Conservation (phyloP, 2,329 filamentous ascomycete species). For the Trichoderma simmonsii region DNA sequence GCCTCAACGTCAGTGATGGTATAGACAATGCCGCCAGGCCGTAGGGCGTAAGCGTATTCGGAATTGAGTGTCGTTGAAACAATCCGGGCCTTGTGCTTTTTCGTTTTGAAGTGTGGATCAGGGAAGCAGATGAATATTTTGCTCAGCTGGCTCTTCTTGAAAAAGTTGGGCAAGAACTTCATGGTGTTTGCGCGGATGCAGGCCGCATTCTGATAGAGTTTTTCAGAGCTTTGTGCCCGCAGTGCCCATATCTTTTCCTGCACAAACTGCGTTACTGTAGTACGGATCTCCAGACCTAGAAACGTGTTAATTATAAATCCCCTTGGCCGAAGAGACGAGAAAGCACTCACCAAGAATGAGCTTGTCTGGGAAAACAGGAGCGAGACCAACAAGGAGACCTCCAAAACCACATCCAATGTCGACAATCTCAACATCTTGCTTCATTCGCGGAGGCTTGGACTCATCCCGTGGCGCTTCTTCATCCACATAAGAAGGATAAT, state of each 20-base stretch:
- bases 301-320: neutral
- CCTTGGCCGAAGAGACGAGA: neutral
- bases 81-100: conserved; percentile 96
- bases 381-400: conserved; percentile 80
- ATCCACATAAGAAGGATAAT: conserved; percentile 72
- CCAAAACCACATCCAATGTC: conserved; percentile 98
- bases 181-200: conserved; percentile 93
- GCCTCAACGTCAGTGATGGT: conserved; percentile 98
- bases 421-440: conserved; percentile 78
- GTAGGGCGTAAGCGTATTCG: conserved; percentile 86
- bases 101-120: conserved; percentile 94
- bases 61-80: conserved; percentile 84
- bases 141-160: conserved; percentile 71
- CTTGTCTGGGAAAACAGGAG: conserved; percentile 75
- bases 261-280: conserved; percentile 86
- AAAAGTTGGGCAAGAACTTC: conserved; percentile 99
- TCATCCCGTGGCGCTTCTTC: conserved; percentile 33
- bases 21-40: conserved; percentile 82
- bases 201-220: conserved; percentile 77
- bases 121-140: conserved; percentile 99
- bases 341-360: conserved; percentile 68
- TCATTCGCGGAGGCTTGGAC: conserved; percentile 28
- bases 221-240: conserved; percentile 58
- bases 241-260: conserved; percentile 82
- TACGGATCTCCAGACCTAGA: conserved; percentile 85